Percentiles rank a stretch among this genome's conserved stretches.
These are phyloP conservation scores for Plenodomus biglobosus DNA, from an alignment of 2,329 filamentous ascomycete genomes.

Conservation along the genomic window DNA sequence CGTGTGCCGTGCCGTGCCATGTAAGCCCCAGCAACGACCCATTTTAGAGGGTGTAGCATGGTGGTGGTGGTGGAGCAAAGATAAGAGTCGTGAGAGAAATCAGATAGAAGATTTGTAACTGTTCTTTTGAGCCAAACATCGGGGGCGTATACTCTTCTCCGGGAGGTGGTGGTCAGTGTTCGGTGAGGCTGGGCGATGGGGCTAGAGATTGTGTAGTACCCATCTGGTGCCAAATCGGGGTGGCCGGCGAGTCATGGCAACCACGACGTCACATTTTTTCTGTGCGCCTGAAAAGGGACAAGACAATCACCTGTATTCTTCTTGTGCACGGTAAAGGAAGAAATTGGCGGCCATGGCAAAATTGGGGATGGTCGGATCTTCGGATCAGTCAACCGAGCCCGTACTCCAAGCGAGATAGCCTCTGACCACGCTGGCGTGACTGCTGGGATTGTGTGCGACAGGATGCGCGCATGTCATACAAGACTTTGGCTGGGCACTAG, in stretches of 20 bases:
- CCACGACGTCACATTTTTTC: too few species aligned
- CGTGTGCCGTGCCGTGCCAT: too few species aligned
- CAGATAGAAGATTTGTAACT: too few species aligned
- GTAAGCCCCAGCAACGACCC: too few species aligned
- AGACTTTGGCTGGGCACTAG: constrained; percentile 9
- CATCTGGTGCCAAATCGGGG: background rate
- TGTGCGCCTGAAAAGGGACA: too few species aligned
- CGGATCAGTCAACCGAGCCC: constrained; percentile 6
- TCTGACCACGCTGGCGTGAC: background rate
- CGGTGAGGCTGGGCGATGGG: background rate
- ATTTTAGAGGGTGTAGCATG: too few species aligned
- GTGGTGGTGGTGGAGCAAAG: too few species aligned
- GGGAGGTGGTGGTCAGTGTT: background rate
- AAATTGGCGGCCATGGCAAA: background rate
- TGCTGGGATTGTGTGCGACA: constrained; percentile 3
- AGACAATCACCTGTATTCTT: too few species aligned
- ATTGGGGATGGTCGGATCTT: constrained; percentile 8
- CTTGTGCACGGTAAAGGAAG: too few species aligned
- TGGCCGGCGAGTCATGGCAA: background rate
- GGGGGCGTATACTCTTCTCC: background rate
- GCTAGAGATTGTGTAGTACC: background rate
- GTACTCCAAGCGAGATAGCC: constrained; percentile 4
- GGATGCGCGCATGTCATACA: constrained; percentile 13
- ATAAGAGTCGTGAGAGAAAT: too few species aligned
- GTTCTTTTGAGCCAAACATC: background rate